phyloP scores from a whole-genome alignment of 352 stramenopile genomes.

The Aphanomyces invadans region DNA sequence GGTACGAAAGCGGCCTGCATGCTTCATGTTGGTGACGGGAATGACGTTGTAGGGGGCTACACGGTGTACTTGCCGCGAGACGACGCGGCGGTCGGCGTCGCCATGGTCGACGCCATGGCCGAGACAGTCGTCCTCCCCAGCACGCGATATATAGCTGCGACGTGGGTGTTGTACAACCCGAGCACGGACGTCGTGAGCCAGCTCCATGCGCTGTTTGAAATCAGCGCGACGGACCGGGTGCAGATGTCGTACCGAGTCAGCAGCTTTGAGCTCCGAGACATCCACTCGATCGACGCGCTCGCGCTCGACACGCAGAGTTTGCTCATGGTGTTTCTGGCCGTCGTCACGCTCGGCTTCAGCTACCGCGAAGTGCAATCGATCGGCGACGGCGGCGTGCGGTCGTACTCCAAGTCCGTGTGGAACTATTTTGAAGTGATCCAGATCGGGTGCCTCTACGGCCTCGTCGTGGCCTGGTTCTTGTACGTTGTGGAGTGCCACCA shows the following conservation, averaged over 20 bases:
- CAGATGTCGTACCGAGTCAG: conserved; percentile 54
- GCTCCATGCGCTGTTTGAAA: conserved; percentile 63
- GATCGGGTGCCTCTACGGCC: conserved; percentile 53
- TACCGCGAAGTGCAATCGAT: conserved; percentile 49
- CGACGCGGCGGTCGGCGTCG: conserved; percentile 42
- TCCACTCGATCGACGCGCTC: conserved; percentile 25
- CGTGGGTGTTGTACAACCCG: conserved; percentile 67
- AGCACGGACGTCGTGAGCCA: conserved; percentile 66
- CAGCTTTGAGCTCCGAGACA: conserved; percentile 53
- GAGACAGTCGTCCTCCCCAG: conserved; percentile 53
- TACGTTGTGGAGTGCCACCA: conserved; percentile 50
- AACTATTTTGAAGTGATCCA: conserved; percentile 75
- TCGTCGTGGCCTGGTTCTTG: conserved; percentile 48
- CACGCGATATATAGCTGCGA: conserved; percentile 48
- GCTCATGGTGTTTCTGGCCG: conserved; percentile 49
- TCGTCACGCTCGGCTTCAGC: conserved; percentile 38
- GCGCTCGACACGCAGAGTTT: conserved; percentile 37
- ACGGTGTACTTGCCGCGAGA: conserved; percentile 62
- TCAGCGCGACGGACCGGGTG: conserved; percentile 74
- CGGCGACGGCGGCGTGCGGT: conserved; percentile 37
- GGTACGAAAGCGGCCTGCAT: conserved; percentile 8
- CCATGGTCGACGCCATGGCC: conserved; percentile 41
- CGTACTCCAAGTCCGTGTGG: conserved; percentile 70
- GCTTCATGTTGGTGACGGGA: not conserved
- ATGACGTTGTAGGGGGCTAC: conserved; percentile 42